Base-by-base conservation (phyloP, 306 rosid genomes). In the Sicyos baderoa region DNA sequence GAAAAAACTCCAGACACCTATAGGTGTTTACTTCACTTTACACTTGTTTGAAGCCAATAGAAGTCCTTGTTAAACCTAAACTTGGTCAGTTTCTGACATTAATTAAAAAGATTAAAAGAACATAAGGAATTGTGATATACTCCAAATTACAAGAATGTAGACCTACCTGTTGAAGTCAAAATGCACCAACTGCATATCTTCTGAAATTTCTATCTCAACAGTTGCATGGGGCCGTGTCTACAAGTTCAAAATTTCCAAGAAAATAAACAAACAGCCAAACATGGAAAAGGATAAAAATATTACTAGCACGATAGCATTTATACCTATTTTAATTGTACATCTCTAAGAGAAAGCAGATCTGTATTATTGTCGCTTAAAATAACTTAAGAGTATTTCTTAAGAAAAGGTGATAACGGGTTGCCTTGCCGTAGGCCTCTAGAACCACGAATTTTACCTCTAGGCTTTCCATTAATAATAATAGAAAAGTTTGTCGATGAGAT, bases 151-250 rank as follows among this genome's bases (percentile, higher is more conserved):
- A 25, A 71, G 10, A 47, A 14, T 75, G 54, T 15, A 44, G 59
- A 9, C 64, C 74, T 80, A 93, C 98, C 98, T 93, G 71, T 85
- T 93, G 88, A 93, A 93, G 81, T 93, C 98, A 80, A 93, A 93
- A 82, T 93, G 98, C 75, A 93, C 97, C 79, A 93, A 86, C 80
- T 92, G 96, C 98, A 86, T 93, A 78, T 93, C 98, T 85, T 93
- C 98, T 71, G 98, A 93, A 78, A 89, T 93, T 86, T 93, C 97
- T 79, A 93, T 96, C 84, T 93, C 98, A 47, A 93, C 97, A 68
- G 97, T 93, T 61, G 98, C 98, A 86, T 93, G 97, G 35, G 98
- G 97, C 14, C 97, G 88, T 61, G 98, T 93, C 98, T 93, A 54
- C 72, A 54, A 54, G 15, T 65, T 65, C 54, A 65, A 47, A 21